These are phyloP conservation scores for Trametes polyzona DNA, from an alignment of 1,284 basidiomycete genomes.

Conservation along the genomic window DNA sequence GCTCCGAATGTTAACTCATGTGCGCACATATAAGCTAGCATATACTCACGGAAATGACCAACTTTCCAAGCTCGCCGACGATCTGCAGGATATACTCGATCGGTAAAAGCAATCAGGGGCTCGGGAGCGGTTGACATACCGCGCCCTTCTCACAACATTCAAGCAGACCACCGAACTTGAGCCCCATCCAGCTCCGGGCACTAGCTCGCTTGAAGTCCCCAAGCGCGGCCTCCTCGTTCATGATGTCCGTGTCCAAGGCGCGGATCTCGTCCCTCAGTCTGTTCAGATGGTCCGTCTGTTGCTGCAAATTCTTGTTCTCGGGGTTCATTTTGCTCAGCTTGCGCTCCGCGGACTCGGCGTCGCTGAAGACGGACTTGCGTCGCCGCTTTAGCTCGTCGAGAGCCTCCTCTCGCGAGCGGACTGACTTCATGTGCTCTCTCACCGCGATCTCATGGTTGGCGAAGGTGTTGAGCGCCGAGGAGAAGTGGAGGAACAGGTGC, in stretches of 20 bases:
- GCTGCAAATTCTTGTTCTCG: slow-evolving; percentile 84
- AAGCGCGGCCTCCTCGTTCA: slow-evolving; percentile 81
- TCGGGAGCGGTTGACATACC: slow-evolving; percentile 41
- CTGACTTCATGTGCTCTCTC: slow-evolving; percentile 75
- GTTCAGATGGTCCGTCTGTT: slow-evolving; percentile 80
- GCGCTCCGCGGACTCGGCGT: slow-evolving; percentile 88
- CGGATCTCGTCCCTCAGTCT: slow-evolving; percentile 81
- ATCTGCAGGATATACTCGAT: slow-evolving; percentile 51
- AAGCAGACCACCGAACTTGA: slow-evolving; percentile 88
- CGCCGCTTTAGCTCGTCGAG: slow-evolving; percentile 79
- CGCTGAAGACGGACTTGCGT: slow-evolving; percentile 66
- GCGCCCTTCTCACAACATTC: slow-evolving; percentile 88
- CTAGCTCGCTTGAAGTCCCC: slow-evolving; percentile 85
- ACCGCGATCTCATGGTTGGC: slow-evolving; percentile 77
- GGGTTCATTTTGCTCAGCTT: slow-evolving; percentile 91
- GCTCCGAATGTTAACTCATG: background rate
- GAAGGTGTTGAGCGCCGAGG: slow-evolving; percentile 72
- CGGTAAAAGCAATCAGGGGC: background rate
- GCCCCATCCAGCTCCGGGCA: slow-evolving; percentile 73
- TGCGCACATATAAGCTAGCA: background rate
- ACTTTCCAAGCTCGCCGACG: slow-evolving; percentile 81
- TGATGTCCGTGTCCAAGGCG: slow-evolving; percentile 80
- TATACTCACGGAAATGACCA: slow-evolving; percentile 66
- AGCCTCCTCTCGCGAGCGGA: slow-evolving; percentile 85
- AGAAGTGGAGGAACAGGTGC: slow-evolving; percentile 71